Percentiles rank a stretch among this genome's conserved stretches.
Conservation (phyloP, 2,329 filamentous ascomycete species). For the Atkinsonella texensis region DNA sequence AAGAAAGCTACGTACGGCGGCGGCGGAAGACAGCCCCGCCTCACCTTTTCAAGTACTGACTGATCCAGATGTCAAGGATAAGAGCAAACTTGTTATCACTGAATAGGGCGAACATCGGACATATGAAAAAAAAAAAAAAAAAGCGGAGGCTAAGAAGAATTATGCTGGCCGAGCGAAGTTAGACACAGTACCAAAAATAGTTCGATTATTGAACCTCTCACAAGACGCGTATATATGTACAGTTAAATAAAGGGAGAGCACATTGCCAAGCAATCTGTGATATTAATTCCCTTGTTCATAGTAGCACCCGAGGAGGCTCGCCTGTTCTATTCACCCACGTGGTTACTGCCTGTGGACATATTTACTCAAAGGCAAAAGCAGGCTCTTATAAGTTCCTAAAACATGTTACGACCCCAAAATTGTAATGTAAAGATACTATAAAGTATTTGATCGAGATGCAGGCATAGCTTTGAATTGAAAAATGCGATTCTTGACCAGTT, state of each 20-base stretch:
- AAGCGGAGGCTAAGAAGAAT: background rate
- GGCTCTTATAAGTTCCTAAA: background rate
- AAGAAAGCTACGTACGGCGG: background rate
- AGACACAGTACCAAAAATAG: background rate
- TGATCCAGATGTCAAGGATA: background rate
- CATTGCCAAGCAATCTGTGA: background rate
- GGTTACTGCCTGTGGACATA: background rate
- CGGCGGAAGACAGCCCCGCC: slow-evolving; percentile 1
- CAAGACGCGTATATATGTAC: background rate
- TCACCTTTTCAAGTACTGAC: background rate
- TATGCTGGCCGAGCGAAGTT: background rate
- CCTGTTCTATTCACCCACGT: background rate
- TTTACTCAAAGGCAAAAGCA: background rate
- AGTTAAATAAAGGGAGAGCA: background rate
- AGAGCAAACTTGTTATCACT: slow-evolving; percentile 2
- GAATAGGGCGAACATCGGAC: background rate
- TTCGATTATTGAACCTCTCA: background rate
- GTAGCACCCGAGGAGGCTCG: background rate
- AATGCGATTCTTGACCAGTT: background rate
- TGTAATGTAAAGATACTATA: background rate
- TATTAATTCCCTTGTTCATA: background rate
- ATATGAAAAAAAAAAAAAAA: background rate
- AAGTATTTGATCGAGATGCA: background rate
- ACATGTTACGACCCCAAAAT: background rate
- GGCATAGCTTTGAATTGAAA: background rate